Evolutionary conservation across 169 alveolate species (phyloP), one percentile per base, ranked within the genome.

Genomic region (Babesia sp.): DNA sequence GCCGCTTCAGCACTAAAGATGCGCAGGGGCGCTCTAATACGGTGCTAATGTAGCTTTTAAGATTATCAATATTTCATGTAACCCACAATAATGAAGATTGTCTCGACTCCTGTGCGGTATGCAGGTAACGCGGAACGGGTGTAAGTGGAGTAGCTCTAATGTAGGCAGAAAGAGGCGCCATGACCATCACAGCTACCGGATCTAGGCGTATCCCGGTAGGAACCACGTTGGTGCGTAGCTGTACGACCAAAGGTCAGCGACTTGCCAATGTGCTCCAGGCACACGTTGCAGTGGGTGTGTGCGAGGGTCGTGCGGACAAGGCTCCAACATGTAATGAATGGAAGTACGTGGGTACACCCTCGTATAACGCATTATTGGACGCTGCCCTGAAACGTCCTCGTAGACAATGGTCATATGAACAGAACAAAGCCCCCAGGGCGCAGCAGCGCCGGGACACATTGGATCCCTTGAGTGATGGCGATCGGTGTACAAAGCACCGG

Each of bases 21-120:
- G 74, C 51, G 74, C 74, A 41, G 34, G 37, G 74, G 61, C 74
- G 74, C 74, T 59, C 61, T 14, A 26, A n/a, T n/a, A n/a, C 61
- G 37, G 59, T 45, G 74, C 61, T 29, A 31, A 22, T 31, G 53
- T 16, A 34, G 33, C 44, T 20, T 6, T 20, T 48, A 34, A 50
- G 11, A 8, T 64, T 46, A 8, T 45, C 4, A 7, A 18, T 48
- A 12, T 48, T 2, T 33, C 22, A 1, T 4, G 33, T 5, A 7
- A 5, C 42, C 3, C 26, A 26, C 14, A 60, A n/a, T n/a, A n/a
- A 60, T 60, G 56, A 20, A 24, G 41, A 14, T 16, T 34, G 39
- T 29, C 22, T 22, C 29, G 34, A 22, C 26, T 34, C 57, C 0
- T n/a, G 71, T 20, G 56, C 26, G 55, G 14, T 37, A 26, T 29